Percentiles rank a stretch among this genome's conserved stretches.
phyloP scores from a whole-genome alignment of 441 rosid species.

The Bruguiera hainesii region DNA sequence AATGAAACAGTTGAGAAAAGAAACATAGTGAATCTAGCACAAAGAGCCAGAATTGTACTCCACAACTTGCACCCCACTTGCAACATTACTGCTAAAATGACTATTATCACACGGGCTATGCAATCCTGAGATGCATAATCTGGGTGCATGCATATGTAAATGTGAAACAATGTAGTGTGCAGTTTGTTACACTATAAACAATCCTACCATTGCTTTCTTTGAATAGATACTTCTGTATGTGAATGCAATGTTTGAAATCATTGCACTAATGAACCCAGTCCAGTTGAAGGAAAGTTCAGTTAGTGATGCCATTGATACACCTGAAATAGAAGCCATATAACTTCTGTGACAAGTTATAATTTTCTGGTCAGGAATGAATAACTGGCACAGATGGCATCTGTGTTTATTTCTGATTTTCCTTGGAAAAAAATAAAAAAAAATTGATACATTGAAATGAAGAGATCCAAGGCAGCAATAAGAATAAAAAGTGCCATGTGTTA shows the following conservation, averaged over 20 bases:
- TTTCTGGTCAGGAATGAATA: background rate
- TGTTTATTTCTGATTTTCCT: background rate
- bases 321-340: slow-evolving; percentile 26
- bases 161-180: slow-evolving; percentile 27
- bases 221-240: slow-evolving; percentile 69
- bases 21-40: background rate
- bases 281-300: slow-evolving; percentile 73
- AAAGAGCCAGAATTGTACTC: background rate
- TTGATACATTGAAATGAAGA: background rate
- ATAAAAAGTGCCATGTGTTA: slow-evolving; percentile 11
- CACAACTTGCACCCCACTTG: too few relatives aligned
- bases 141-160: too few relatives aligned
- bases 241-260: slow-evolving; percentile 64
- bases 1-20: background rate
- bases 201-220: slow-evolving; percentile 63
- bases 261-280: slow-evolving; percentile 62
- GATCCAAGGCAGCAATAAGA: slow-evolving; percentile 5
- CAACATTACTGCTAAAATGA: too few relatives aligned
- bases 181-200: slow-evolving; percentile 17
- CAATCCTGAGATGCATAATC: background rate
- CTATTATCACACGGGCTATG: background rate
- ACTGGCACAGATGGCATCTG: background rate
- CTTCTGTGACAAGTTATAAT: slow-evolving; percentile 2
- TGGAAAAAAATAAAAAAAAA: background rate
- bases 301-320: slow-evolving; percentile 65